Percentiles rank a stretch among this genome's conserved stretches.
phyloP scores from a whole-genome alignment of 495 filamentous ascomycete genomes.

The Cercophora samala region DNA sequence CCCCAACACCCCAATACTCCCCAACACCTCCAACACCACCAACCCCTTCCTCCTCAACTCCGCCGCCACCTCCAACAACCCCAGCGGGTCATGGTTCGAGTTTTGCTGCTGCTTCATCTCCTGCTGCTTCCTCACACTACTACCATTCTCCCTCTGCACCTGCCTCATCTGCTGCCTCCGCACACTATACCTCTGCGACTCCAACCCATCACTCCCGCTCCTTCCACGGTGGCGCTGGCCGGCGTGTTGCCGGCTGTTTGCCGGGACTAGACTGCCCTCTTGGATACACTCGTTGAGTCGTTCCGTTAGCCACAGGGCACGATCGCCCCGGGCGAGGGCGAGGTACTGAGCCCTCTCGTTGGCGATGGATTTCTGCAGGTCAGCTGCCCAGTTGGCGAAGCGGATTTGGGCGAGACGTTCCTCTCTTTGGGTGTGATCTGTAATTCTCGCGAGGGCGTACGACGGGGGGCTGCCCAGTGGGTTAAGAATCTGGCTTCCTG shows the following conservation, averaged over 20 bases:
- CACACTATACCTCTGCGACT: neutral
- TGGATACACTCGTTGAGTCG: constrained; percentile 68
- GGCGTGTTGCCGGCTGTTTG: constrained; percentile 11
- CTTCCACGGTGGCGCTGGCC: constrained; percentile 3
- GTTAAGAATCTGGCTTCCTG: constrained; percentile 16
- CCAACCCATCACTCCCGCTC: constrained; percentile 14
- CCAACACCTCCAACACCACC: constrained; percentile 73
- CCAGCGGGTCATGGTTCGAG: constrained; percentile 65
- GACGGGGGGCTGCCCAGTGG: constrained; percentile 45
- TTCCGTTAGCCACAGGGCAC: constrained; percentile 76
- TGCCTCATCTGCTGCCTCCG: neutral
- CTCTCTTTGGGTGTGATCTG: constrained; percentile 68
- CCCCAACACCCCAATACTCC: constrained; percentile 68
- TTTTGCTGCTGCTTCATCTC: constrained; percentile 36
- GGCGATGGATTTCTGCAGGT: constrained; percentile 78
- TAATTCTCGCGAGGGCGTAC: constrained; percentile 67
- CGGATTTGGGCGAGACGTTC: constrained; percentile 74
- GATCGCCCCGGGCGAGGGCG: constrained; percentile 64
- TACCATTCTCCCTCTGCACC: neutral
- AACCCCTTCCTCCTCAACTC: constrained; percentile 63
- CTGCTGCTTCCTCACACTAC: constrained; percentile 18
- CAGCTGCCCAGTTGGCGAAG: constrained; percentile 84
- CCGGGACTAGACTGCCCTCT: constrained; percentile 63
- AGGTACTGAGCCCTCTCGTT: constrained; percentile 79
- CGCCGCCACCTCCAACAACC: constrained; percentile 67